A percentile compares a stretch with the other conserved stretches of the same genome.
phyloP scores from a whole-genome alignment of 345 rosid species.

The Gossypium bickii region DNA sequence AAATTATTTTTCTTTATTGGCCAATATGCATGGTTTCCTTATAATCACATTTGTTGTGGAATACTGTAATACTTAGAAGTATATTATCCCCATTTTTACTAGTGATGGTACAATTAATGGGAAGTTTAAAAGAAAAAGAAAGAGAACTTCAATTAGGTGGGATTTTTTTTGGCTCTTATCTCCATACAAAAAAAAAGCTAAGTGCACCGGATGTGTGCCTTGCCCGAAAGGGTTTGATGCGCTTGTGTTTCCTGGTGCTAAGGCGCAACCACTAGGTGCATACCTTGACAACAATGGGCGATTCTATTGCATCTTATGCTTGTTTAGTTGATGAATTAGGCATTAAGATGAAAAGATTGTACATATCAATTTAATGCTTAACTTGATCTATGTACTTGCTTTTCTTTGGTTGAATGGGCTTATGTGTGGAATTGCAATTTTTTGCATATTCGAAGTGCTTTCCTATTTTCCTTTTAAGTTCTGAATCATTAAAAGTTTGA shows the following conservation, averaged over 20 bases:
- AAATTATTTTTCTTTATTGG: not conserved
- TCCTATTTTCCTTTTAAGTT: not conserved
- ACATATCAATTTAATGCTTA: not conserved
- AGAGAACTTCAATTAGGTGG: not conserved
- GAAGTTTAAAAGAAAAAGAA: too few relatives aligned
- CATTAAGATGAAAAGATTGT: not conserved
- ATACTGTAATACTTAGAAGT: not conserved
- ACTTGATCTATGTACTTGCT: not conserved
- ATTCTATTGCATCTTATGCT: not conserved
- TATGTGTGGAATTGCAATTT: not conserved
- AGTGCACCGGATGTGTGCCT: not conserved
- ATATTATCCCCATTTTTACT: not conserved
- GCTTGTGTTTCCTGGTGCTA: too few relatives aligned
- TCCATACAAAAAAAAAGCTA: too few relatives aligned
- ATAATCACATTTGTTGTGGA: not conserved
- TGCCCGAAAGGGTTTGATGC: not conserved
- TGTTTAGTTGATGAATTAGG: not conserved
- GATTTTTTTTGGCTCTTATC: not conserved
- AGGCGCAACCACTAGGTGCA: too few relatives aligned
- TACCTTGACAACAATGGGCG: too few relatives aligned
- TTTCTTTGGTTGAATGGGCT: not conserved
- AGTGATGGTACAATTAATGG: not conserved
- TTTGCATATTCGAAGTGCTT: not conserved
- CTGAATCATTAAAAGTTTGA: not conserved
- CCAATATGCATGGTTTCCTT: not conserved